Evolutionary conservation across 106 monocot species (phyloP), one percentile per base, ranked within the genome.

Genomic region (Hemerocallis citrina): DNA sequence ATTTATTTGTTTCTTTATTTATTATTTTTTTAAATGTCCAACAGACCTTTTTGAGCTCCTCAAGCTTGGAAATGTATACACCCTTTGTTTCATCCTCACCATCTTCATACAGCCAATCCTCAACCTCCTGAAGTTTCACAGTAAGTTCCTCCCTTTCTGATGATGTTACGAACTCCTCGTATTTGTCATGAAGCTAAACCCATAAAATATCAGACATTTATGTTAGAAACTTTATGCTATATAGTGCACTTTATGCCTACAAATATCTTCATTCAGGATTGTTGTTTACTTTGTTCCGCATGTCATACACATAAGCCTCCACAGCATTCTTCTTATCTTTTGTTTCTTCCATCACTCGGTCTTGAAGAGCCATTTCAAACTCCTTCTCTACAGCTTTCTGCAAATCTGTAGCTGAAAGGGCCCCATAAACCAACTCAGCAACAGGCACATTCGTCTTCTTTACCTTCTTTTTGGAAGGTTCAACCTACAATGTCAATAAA

Each of bases 21-120:
- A n/a, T n/a, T n/a, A n/a, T n/a, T n/a, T n/a, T n/a, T n/a, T n/a
- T n/a, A n/a, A n/a, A n/a, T n/a, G n/a, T n/a, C n/a, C n/a, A n/a
- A n/a, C n/a, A n/a, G n/a, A 95, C 89, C 90, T 83, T 89, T 59
- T 86, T 81, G 5, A 95, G 73, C 57, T 93, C 93, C 29, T 93
- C 93, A 34, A 93, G 81, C 63, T 93, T 93, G 0, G 88, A 70
- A 72, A 88, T 59, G 55, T 93, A 93, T 59, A 93, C 93, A 39
- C 88, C 93, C 65, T 85, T 93, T 35, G 85, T 82, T 52, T 88
- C 88, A 70, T 93, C 88, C 61, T 93, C 93, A n/a, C 95, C 95
- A 34, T 96, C 95, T 59, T 98, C 96, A 65, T 98, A 98, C 19
- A 98, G 73, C 96, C 96, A 98, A 85, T 98, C 96, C 65, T 98